Evolutionary conservation across 2,329 filamentous ascomycete species (phyloP), one percentile per base, ranked within the genome.

Genomic region (Aureobasidium namibiae): DNA sequence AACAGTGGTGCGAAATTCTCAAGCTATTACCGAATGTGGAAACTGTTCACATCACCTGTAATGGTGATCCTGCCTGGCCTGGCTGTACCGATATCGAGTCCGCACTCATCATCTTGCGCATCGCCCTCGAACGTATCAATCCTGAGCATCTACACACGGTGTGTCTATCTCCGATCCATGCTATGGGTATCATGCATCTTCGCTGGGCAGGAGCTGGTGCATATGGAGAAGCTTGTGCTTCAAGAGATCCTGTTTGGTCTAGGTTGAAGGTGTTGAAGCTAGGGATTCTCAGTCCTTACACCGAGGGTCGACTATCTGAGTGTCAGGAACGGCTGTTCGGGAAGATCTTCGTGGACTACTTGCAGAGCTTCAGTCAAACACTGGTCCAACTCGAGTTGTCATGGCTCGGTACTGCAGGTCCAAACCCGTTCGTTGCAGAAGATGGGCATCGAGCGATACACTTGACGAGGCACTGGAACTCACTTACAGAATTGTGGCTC

Each of bases 181-280:
- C 65, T 9, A 67, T 68, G 56, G 68, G 69, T 42, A 66, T 72
- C 39, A 31, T 72, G 11, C 68, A 69, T 48, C 62, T 72, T 21
- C 68, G 70, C 36, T 71, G 70, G 69, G 56, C 62, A 10, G 63
- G 66, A 26, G 64, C 68, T 31, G 63, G 61, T 18, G 65, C 67
- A 8, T 68, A 68, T 34, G 57, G 63, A 16, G 44, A 62, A 26
- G 54, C 61, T 13, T 41, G 61, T 26, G 39, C 53, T 50, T 53
- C 41, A 6, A 24, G 36, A 10, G 14, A 41, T 23, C 53, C 53
- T 11, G 39, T 63, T 21, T 72, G 70, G 70, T 64, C 59, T 6
- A 63, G 59, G 11, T 36, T 71, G 23, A 60, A 61, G 8, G 64
- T 59, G 3, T 63, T 72, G n/a, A 64, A 68, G 52, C 48, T 71